Percentiles rank a stretch among this genome's conserved stretches.
phyloP scores from a whole-genome alignment of 208 protist species.

The Zelonia costaricensis region DNA sequence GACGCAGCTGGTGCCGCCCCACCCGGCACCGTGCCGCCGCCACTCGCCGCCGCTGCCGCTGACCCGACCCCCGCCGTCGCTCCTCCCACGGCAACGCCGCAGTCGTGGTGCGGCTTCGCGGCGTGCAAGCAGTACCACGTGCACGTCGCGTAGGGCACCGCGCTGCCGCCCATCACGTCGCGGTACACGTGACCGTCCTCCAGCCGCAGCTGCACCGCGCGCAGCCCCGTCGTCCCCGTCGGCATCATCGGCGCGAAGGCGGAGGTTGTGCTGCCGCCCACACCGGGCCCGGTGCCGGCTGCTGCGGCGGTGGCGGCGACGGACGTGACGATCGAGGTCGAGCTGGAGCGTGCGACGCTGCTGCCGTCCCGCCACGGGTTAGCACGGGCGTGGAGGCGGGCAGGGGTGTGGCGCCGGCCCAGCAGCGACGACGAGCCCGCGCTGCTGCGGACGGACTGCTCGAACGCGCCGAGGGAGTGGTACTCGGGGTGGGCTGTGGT shows the following conservation, averaged over 20 bases:
- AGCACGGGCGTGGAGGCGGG: slow-evolving; percentile 5
- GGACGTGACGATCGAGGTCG: slow-evolving; percentile 8
- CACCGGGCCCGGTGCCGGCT: slow-evolving; percentile 1
- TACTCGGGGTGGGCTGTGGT: slow-evolving; percentile 27
- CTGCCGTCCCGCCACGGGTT: slow-evolving; percentile 9
- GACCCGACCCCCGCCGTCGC: not conserved
- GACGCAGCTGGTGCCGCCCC: too few species aligned
- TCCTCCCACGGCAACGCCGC: not conserved
- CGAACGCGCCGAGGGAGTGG: slow-evolving; percentile 21
- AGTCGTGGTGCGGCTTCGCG: slow-evolving; percentile 25
- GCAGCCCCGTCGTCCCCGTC: too few species aligned
- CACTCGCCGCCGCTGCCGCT: not conserved
- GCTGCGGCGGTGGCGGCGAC: not conserved
- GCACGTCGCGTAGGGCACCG: slow-evolving; percentile 2
- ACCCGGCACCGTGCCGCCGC: not conserved
- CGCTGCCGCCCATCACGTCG: not conserved
- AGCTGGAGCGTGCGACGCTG: slow-evolving; percentile 5
- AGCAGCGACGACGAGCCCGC: slow-evolving; percentile 17
- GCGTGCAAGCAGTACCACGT: slow-evolving; percentile 57
- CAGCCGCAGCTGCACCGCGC: slow-evolving; percentile 1
- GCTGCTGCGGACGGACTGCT: slow-evolving; percentile 23
- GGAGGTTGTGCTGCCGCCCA: not conserved
- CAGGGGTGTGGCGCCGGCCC: not conserved
- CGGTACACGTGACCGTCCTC: slow-evolving; percentile 8
- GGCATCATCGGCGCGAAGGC: not conserved